Base-by-base conservation (phyloP, 768 basidiomycete genomes). In the Dentipellis sp. region DNA sequence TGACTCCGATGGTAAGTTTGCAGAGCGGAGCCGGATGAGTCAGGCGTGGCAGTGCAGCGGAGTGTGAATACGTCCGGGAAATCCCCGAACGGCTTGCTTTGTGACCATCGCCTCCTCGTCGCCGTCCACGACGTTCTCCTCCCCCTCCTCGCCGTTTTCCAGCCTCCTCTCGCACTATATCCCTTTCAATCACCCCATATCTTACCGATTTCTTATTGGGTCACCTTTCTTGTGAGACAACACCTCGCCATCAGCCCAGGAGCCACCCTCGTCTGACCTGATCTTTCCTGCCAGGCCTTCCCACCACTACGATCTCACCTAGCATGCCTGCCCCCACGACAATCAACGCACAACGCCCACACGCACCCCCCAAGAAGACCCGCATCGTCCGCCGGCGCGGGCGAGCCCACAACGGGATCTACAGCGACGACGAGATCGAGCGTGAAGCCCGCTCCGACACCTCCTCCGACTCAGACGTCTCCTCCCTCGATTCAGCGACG, bases 381-480 rank as follows among this genome's bases (percentile, higher is more conserved):
- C 70, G 75, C 52, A 59, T 77, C 50, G 73, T 78, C 46, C 80
- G 81, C 65, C 79, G 88, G 57, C 75, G 88, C 63, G 85, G 85
- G 37, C 76, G 85, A 64, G 84, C 73, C 3, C 77, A 74, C 61
- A 74, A 74, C 55, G 76, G 71, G 37, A 72, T 83, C 34, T 57
- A 81, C 53, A 89, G 86, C 60, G 89, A 91, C 63, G 88, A 90
- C 29, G 88, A 90, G 68, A 75, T 91, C 53, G 80, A 80, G 72
- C 78, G 89, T 58, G 88, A 86, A 69, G 75, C 74, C 6, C 80
- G 74, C 60, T 81, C 86, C 19, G 87, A 88, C 69, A 84, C 87
- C 10, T 87, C 86, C 56, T 72, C 74, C 7, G 83, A 80, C 57
- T 79, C 81, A 63, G 60, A 51, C 48, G 72, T 71, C 46, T 85